These are phyloP conservation scores for Lactifluus rugatus DNA, from an alignment of 768 basidiomycete genomes.

Conservation along the genomic window DNA sequence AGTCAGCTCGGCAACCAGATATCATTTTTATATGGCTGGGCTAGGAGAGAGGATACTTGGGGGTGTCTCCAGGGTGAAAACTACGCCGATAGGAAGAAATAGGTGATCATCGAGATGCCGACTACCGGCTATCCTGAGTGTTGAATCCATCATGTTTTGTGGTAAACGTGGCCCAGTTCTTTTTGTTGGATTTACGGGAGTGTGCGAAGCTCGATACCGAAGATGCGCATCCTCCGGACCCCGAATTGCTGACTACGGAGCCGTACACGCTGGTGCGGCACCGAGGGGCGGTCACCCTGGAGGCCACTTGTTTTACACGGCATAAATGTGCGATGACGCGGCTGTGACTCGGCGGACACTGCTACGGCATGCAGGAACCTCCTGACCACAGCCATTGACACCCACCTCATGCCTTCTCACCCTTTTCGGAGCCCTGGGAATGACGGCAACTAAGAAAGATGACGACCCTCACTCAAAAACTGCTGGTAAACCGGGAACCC, in stretches of 20 bases:
- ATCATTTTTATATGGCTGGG: neutral
- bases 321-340: neutral
- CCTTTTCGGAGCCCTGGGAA: neutral
- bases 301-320: too few species aligned
- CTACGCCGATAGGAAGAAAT: too few species aligned
- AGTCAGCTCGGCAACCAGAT: neutral
- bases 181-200: too few species aligned
- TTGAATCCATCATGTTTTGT: neutral
- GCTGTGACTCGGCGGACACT: neutral
- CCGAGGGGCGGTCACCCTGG: neutral
- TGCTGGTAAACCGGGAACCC: too few species aligned
- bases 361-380: neutral
- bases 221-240: neutral
- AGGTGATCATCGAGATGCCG: neutral
- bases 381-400: neutral
- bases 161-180: neutral
- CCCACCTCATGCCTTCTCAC: neutral
- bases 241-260: neutral
- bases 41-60: neutral
- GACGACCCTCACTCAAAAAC: too few species aligned
- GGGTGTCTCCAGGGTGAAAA: neutral
- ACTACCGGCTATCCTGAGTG: neutral
- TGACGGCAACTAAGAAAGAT: too few species aligned
- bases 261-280: neutral
- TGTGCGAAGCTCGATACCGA: neutral